phyloP scores from a whole-genome alignment of 192 early-diverging fungal genomes.

The Geosiphon pyriformis region DNA sequence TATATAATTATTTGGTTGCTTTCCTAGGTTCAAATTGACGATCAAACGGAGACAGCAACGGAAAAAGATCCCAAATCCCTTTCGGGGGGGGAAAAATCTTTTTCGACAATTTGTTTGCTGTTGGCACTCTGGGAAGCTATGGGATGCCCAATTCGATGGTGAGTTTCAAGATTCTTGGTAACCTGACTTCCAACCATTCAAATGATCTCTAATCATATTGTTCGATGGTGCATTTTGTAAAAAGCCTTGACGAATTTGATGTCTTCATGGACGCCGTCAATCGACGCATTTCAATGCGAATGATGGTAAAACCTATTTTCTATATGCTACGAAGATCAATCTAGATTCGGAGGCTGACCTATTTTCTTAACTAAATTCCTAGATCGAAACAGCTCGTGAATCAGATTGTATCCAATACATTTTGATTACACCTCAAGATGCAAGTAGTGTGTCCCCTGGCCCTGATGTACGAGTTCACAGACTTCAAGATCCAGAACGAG shows the following conservation, averaged over 20 bases:
- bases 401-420: constrained; percentile 81
- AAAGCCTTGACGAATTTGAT: constrained; percentile 94
- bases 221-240: background rate
- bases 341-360: too few relatives aligned
- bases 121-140: constrained; percentile 92
- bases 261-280: constrained; percentile 99
- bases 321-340: too few relatives aligned
- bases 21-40: constrained; percentile 34
- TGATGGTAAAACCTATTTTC: constrained; percentile 55
- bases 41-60: constrained; percentile 33
- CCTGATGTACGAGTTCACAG: constrained; percentile 54
- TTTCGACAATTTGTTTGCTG: constrained; percentile 88
- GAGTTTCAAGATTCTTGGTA: background rate
- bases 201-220: background rate
- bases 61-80: constrained; percentile 87
- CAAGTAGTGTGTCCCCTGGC: constrained; percentile 57
- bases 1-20: background rate
- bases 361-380: too few relatives aligned
- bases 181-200: background rate
- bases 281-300: constrained; percentile 74
- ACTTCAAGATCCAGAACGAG: constrained; percentile 53
- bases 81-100: constrained; percentile 97
- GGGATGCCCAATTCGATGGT: constrained; percentile 84
- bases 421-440: constrained; percentile 93
- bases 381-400: constrained; percentile 72